Evolutionary conservation across 352 stramenopile species (phyloP), one percentile per base, ranked within the genome.

Genomic region (Globisporangium recalcitrans): DNA sequence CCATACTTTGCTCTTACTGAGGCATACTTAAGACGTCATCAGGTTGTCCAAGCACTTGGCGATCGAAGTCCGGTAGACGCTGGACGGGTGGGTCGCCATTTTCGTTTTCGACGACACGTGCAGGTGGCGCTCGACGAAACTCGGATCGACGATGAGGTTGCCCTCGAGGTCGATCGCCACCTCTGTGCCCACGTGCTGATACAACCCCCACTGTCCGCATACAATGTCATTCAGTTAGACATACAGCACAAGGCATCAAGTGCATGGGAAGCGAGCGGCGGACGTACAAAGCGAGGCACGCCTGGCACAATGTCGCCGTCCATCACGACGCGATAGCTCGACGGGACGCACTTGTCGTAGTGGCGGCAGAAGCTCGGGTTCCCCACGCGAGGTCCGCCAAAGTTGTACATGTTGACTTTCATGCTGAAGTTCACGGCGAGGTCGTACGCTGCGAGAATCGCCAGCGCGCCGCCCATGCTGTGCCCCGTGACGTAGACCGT

Each of bases 401-500:
- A 97, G 68, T 92, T 97, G 68, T 95, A 96, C 87, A 97, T 95
- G 64, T 73, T 82, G 55, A 96, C 78, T 65, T 85, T 78, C 72
- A 92, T 91, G 65, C 68, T 91, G 63, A 92, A 91, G 67, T 91
- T 91, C 53, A 90, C 80, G 2, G 84, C 83, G 19, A 93, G 71
- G 61, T 96, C 87, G 63, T 95, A 94, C 4, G 85, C 87, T 29
- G 82, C 87, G 19, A 98, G 69, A 14, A 96, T 86, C 0, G 95
- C 90, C 26, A 98, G 71, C 4, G 90, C 88, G 11, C 89, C 95
- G 22, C 95, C 95, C 66, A 98, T 87, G 52, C 82, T 96, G 70
- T 98, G 93, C 0, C 95, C 95, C 11, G 90, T 97, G 11, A 97
- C 69, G 65, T 96, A 98, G 9, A 98, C 77, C 6, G 74, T 85